phyloP scores from a whole-genome alignment of 495 filamentous ascomycete species.

The Parachaetomium inaequale region DNA sequence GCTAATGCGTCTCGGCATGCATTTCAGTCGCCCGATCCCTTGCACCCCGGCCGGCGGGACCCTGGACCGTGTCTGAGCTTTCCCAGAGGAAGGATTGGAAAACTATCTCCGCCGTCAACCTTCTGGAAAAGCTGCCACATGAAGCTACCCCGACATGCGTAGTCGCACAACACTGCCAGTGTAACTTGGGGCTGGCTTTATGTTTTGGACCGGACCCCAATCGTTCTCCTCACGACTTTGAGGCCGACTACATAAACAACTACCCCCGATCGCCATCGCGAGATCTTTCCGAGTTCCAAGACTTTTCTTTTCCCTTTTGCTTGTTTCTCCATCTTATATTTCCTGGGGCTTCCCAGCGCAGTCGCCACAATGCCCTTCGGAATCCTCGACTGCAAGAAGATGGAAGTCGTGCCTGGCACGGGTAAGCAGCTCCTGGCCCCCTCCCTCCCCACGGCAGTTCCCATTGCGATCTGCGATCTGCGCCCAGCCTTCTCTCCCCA shows the following conservation, averaged over 20 bases:
- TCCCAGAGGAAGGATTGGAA: not conserved
- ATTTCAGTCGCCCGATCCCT: not conserved
- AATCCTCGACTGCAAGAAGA: constrained; percentile 41
- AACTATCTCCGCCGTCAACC: not conserved
- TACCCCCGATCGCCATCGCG: not conserved
- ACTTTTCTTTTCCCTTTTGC: not conserved
- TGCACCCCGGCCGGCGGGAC: not conserved
- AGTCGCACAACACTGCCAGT: not conserved
- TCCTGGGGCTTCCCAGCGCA: not conserved
- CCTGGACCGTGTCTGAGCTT: not conserved
- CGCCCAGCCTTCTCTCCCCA: not conserved
- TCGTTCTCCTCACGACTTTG: not conserved
- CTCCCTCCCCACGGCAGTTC: not conserved
- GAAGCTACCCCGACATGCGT: not conserved
- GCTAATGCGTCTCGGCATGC: not conserved
- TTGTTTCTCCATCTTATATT: not conserved
- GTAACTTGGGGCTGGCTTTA: not conserved
- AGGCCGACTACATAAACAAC: not conserved
- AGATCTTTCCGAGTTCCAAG: not conserved
- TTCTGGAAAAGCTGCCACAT: not conserved
- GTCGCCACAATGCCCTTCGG: constrained; percentile 38
- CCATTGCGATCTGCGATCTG: constrained; percentile 2
- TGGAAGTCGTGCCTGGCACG: constrained; percentile 49
- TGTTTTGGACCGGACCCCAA: not conserved
- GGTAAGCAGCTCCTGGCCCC: constrained; percentile 30